A percentile compares a stretch with the other conserved stretches of the same genome.
These are phyloP conservation scores for Arthrobotrys sphaeroides DNA, from an alignment of 2,329 filamentous ascomycete genomes.

Conservation along the genomic window DNA sequence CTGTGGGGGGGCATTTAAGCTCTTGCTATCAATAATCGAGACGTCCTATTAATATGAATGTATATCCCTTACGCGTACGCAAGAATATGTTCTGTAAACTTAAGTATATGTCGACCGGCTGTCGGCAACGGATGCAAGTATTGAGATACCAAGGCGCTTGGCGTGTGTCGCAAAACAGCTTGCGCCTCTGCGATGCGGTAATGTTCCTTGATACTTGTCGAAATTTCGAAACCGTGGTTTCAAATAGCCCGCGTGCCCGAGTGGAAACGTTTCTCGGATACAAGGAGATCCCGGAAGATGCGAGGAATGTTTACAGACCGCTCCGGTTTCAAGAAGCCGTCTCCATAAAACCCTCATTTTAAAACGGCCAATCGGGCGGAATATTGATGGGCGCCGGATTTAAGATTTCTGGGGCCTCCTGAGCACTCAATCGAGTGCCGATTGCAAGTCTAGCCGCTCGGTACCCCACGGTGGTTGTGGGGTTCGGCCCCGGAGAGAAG, in stretches of 20 bases:
- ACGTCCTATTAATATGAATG: not conserved
- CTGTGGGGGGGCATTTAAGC: not conserved
- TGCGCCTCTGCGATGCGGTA: not conserved
- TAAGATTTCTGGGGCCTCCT: not conserved
- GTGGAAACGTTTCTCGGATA: not conserved
- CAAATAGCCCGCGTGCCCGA: not conserved
- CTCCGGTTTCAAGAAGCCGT: not conserved
- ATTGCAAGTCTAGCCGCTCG: not conserved
- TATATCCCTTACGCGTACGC: not conserved
- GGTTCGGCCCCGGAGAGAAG: not conserved
- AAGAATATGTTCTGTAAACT: too few relatives aligned
- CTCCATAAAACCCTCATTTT: not conserved
- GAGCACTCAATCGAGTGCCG: not conserved
- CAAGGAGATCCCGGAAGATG: not conserved
- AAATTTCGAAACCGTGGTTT: constrained; percentile 10
- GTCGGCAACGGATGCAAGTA: not conserved
- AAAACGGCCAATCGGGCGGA: not conserved
- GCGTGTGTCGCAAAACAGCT: constrained; percentile 27
- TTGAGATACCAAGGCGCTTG: constrained; percentile 20
- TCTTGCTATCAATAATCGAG: not conserved
- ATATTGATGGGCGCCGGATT: not conserved
- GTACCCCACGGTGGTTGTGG: not conserved
- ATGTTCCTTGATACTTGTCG: not conserved
- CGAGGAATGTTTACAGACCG: not conserved
- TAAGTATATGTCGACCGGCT: too few relatives aligned